Base-by-base conservation (phyloP, 306 rosid species). In the Luffa aegyptiaca region DNA sequence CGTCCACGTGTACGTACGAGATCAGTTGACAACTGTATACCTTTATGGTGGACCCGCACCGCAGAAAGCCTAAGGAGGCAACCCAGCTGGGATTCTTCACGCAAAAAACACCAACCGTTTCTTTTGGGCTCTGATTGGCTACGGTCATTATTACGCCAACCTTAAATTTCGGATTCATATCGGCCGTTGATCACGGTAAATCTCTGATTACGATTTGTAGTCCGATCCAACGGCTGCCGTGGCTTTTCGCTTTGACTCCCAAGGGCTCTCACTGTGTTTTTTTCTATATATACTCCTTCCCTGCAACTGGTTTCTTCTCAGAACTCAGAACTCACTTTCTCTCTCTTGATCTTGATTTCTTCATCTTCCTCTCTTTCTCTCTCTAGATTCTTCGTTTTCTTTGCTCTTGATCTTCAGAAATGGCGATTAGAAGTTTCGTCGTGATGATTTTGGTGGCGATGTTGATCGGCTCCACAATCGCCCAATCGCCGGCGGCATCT, bases 401-500 rank as follows among this genome's bases (percentile, higher is more conserved):
- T 21, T 3, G 13, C 11, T 75, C 0, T 7, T 80, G n/a, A 6
- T 20, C 11, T 11, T 3, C 52, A 39, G 7, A 76, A 39, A 77
- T 77, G 80, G 80, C 80, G 8, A 35, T 0, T 8, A 37, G 8
- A 11, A 17, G 39, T 49, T 6, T 82, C 20, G n/a, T 69, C 2
- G 26, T 71, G 6, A 20, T 77, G 75, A n/a, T 82, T 76, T 14
- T 81, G 57, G 39, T 26, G 61, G 48, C 78, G 37, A 79, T 56
- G 68, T 46, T 4, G 66, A 64, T 62, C 64, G 75, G 20, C 20
- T 64, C 78, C 2, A 37, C 83, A 33, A 45, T 82, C 13, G 62
- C 83, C 13, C 83, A 55, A 12, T 80, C 86, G 0, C 86, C 85
- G 65, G 8, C 61, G 14, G 13, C 78, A 33, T 56, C 85, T 33